Base-by-base conservation (phyloP, 495 filamentous ascomycete genomes). In the Lophiostoma macrostomum region DNA sequence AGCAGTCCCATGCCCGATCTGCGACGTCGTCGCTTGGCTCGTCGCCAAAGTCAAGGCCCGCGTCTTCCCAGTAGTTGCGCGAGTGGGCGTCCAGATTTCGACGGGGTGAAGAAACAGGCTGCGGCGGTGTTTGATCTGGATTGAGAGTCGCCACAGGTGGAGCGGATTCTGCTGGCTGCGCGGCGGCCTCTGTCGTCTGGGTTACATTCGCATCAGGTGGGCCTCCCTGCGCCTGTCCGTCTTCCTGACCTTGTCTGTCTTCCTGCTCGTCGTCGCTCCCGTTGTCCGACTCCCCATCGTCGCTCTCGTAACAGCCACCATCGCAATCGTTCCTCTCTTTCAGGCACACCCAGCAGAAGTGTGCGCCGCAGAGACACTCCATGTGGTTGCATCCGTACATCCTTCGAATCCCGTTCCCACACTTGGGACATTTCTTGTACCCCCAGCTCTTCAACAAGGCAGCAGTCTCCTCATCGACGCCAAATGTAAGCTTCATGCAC, bases 371-470 rank as follows among this genome's bases (percentile, higher is more conserved):
- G 10, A 53, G 46, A 36, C 65, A 67, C 29, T 63, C 42, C 46
- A 69, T 69, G 35, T 69, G 67, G 30, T 45, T 50, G 45, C 67
- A 69, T 13, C 67, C 67, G 16, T 48, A 65, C 67, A 69, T 69
- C 42, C 63, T 58, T 53, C 55, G 56, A 19, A 69, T 58, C 11
- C 62, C 67, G 40, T 62, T 60, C n/a, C 50, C 43, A 53, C 67
- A 69, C 16, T 64, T 59, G 2, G 67, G 67, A 37, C 67, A 69
- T 8, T 55, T 44, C 30, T 65, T 69, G 35, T 63, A 64, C n/a
- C 58, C 49, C 46, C 55, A 64, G 13, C 23, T 32, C 41, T 49
- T 53, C n/a, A 67, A 53, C 38, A 64, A 31, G 6, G 46, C 47
- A 8, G 57, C 56, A n/a, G 53, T 61, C 29, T 52, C 56, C 11